These are phyloP conservation scores for Dictyostelium intermedium DNA, from an alignment of 78 protist genomes.

Conservation along the genomic window DNA sequence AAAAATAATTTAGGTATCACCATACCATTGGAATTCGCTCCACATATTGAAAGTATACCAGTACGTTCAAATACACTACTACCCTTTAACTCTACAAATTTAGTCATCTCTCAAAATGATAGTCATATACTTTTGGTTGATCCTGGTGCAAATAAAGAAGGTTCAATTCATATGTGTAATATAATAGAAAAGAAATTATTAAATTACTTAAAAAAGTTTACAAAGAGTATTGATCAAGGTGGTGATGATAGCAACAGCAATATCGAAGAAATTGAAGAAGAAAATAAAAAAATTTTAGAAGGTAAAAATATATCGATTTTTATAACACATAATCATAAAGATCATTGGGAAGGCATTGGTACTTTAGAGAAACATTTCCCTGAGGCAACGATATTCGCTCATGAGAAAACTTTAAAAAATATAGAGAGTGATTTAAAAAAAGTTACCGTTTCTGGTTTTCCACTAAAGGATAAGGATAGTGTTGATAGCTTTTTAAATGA, in stretches of 20 bases:
- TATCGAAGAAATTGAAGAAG: neutral
- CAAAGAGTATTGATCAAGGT: neutral
- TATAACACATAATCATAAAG: constrained; percentile 54
- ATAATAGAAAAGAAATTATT: constrained; percentile 11
- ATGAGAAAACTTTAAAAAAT: constrained; percentile 3
- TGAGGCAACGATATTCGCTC: constrained; percentile 13
- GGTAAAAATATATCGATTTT: constrained; percentile 5
- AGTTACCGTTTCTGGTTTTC: neutral
- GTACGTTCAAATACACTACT: constrained; percentile 26
- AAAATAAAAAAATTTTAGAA: neutral
- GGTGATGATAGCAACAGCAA: neutral
- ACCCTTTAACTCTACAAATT: constrained; percentile 29
- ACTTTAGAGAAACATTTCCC: constrained; percentile 7
- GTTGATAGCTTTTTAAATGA: neutral
- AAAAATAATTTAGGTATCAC: neutral
- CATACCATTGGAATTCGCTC: constrained; percentile 27
- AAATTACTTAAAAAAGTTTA: neutral
- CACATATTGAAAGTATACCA: constrained; percentile 41
- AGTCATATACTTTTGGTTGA: constrained; percentile 6
- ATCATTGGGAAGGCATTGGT: constrained; percentile 58
- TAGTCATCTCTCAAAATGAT: neutral
- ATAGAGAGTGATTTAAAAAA: neutral
- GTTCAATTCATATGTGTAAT: constrained; percentile 20
- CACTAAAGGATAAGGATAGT: neutral
- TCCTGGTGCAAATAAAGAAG: constrained; percentile 52